phyloP scores from a whole-genome alignment of 345 rosid species.

The Jatropha curcas region DNA sequence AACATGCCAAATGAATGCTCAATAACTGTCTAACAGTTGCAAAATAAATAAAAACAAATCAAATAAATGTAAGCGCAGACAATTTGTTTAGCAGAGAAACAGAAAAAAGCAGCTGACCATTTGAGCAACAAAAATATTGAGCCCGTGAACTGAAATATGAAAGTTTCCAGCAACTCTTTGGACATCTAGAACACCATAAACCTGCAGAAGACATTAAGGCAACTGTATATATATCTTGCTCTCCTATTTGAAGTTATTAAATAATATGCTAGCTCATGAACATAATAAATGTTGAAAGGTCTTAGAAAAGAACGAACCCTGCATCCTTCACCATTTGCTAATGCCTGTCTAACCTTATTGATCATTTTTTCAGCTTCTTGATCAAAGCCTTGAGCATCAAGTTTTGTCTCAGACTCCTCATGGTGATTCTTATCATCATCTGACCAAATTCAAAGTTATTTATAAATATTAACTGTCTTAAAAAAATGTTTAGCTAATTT shows the following conservation, averaged over 20 bases:
- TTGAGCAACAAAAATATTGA: constrained; percentile 94
- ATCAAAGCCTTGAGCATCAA: constrained; percentile 67
- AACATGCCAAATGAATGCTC: neutral
- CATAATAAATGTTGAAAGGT: constrained; percentile 1
- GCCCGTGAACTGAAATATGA: constrained; percentile 94
- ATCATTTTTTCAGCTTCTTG: constrained; percentile 77
- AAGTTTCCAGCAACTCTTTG: constrained; percentile 99
- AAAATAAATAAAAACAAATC: neutral
- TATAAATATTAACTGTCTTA: neutral
- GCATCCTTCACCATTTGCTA: constrained; percentile 89
- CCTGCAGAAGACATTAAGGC: constrained; percentile 45
- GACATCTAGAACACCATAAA: constrained; percentile 89
- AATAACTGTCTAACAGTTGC: neutral
- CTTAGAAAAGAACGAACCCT: constrained; percentile 53
- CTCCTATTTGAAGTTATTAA: neutral
- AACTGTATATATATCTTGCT: constrained; percentile 19
- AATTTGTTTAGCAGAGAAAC: neutral
- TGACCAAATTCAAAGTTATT: constrained; percentile 29
- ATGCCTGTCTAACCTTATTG: constrained; percentile 88
- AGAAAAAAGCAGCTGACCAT: constrained; percentile 50
- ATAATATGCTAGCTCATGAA: constrained; percentile 1
- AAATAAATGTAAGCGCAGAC: neutral
- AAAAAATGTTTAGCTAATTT: no score
- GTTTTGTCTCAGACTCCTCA: constrained; percentile 48
- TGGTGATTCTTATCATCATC: constrained; percentile 68